Evolutionary conservation across 2,329 filamentous ascomycete genomes (phyloP).

Genomic region (Colletotrichum destructivum): DNA sequence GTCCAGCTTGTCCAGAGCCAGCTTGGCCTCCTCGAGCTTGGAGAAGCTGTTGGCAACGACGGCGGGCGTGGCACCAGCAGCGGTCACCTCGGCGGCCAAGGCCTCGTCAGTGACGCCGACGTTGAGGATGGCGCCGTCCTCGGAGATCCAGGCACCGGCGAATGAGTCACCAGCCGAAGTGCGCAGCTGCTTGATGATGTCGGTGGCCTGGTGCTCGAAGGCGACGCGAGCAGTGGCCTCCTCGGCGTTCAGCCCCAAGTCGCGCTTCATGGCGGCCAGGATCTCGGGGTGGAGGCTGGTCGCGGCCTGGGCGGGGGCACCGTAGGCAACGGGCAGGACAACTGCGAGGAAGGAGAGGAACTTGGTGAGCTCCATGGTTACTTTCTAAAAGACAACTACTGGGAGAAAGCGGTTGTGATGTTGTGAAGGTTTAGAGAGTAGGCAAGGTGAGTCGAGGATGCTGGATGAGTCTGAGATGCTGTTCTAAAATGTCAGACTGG

Average conservation of each 20-base stretch:
- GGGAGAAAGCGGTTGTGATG: neutral
- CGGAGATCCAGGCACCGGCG: slow-evolving; percentile 56
- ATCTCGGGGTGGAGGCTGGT: slow-evolving; percentile 57
- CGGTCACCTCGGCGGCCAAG: slow-evolving; percentile 52
- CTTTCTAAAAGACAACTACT: slow-evolving; percentile 45
- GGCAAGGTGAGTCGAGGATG: slow-evolving; percentile 22
- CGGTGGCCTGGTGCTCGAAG: slow-evolving; percentile 53
- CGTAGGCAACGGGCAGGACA: slow-evolving; percentile 57
- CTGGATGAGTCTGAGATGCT: slow-evolving; percentile 22
- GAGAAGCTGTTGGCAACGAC: slow-evolving; percentile 53
- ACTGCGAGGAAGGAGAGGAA: slow-evolving; percentile 56
- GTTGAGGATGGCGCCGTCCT: slow-evolving; percentile 53
- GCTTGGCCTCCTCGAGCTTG: slow-evolving; percentile 59
- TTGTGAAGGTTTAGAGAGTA: neutral
- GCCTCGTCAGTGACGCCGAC: slow-evolving; percentile 56
- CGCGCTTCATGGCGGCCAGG: slow-evolving; percentile 60
- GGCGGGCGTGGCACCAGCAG: slow-evolving; percentile 53
- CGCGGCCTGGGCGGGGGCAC: slow-evolving; percentile 54
- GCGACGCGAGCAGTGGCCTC: slow-evolving; percentile 56
- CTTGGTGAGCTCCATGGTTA: slow-evolving; percentile 55
- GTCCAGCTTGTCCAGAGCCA: slow-evolving; percentile 58
- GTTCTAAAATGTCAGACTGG: neutral
- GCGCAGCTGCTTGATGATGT: slow-evolving; percentile 55
- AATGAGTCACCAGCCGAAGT: slow-evolving; percentile 52
- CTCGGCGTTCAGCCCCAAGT: slow-evolving; percentile 56